These are phyloP conservation scores for Kwoniella botswanensis DNA, from an alignment of 768 basidiomycete genomes.

Conservation along the genomic window DNA sequence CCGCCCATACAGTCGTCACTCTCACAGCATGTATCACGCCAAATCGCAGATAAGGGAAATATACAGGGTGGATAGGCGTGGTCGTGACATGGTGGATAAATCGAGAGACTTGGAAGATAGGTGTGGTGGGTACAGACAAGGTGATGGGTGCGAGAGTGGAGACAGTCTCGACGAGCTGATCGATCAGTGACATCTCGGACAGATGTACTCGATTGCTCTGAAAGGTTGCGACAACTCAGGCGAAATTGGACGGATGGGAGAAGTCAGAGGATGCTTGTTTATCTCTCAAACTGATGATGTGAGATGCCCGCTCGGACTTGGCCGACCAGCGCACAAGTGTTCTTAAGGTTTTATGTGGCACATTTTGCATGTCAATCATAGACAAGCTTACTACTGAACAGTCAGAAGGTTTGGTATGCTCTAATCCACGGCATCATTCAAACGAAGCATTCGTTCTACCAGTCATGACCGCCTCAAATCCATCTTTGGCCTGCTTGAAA, in stretches of 20 bases:
- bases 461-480: not conserved
- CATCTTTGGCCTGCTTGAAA: not conserved
- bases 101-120: constrained; percentile 29
- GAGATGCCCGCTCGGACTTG: too few relatives aligned
- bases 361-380: too few relatives aligned
- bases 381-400: too few relatives aligned
- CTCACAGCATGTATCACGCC: constrained; percentile 42
- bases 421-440: not conserved
- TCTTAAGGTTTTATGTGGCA: too few relatives aligned
- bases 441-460: not conserved
- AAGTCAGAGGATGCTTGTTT: too few relatives aligned
- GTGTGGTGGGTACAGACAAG: constrained; percentile 28
- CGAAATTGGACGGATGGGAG: too few relatives aligned
- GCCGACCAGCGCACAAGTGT: too few relatives aligned
- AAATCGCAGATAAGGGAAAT: constrained; percentile 40
- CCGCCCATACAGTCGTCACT: constrained; percentile 46
- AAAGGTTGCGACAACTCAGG: not conserved
- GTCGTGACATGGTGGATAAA: constrained; percentile 36
- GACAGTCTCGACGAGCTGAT: constrained; percentile 1
- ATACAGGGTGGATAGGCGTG: constrained; percentile 36
- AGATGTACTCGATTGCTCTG: not conserved
- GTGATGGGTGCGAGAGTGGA: constrained; percentile 25
- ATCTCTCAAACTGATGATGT: too few relatives aligned
- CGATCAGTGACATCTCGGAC: constrained; percentile 21
- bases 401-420: not conserved